Base-by-base conservation (phyloP, 192 early-diverging fungal genomes). In the Radiomyces spectabilis region DNA sequence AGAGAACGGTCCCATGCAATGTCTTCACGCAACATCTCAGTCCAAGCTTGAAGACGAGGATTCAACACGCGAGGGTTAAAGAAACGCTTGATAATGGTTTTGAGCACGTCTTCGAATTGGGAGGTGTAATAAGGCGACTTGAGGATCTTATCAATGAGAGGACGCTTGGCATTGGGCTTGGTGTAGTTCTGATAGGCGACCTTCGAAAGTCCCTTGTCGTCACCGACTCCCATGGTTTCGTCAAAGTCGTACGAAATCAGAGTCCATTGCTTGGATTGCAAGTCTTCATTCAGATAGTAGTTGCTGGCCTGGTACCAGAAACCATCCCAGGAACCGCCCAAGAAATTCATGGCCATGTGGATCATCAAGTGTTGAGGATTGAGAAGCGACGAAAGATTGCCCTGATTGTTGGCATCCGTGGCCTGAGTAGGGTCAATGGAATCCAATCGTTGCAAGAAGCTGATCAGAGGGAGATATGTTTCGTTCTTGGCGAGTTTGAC, bases 211-310 rank as follows among this genome's bases (percentile, higher is more conserved):
- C 53, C 48, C 9, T 50, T 55, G 0, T 51, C 21, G 16, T 49
- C 64, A 15, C 59, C 63, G 2, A 33, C 56, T 4, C 71, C 66
- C 33, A 68, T 65, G 12, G 65, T 73, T 30, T 65, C 61, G 22
- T 73, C 71, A 42, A 68, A 73, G 24, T 68, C 71, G 1, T 55
- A 62, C 4, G 71, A 55, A 6, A 68, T 51, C 32, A 59, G 64
- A 19, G 27, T 54, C 71, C 71, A 73, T 40, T 65, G 59, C 19
- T 57, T 49, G 5, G 61, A 50, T 9, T 44, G 13, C 2, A 65
- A 51, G 46, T 73, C 51, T 12, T 68, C 53, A 42, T 68, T 68
- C 53, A 73, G 43, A 26, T 65, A 58, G 47, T 59, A 73, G 41
- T 73, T 68, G 18, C 61, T 65, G 22, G 61, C 71, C 15, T 46